Base-by-base conservation (phyloP, 495 filamentous ascomycete genomes). In the Penicillium dipodomyicola region DNA sequence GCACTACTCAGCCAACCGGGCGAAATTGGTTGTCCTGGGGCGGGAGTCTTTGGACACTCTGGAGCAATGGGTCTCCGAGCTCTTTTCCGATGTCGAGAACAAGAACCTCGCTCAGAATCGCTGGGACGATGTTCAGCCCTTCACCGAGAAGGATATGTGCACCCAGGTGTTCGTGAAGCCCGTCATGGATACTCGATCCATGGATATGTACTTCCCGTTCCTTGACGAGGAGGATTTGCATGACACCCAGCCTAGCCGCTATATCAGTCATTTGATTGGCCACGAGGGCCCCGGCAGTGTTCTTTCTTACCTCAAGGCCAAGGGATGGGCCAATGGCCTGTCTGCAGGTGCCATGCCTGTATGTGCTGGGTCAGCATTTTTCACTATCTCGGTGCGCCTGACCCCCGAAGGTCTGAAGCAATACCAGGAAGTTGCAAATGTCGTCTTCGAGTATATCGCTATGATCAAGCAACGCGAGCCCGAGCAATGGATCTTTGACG, bases 231-330 rank as follows among this genome's bases (percentile, higher is more conserved):
- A 97, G 57, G 66, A 84, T 9, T 71, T 92, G 50, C 96, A 86
- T 70, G 85, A 91, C 62, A 82, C 86, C 8, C 92, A 96, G 49
- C 94, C 94, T 12, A 89, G 89, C 61, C 84, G 91, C 35, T 99
- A 97, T 67, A 82, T 96, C 60, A 89, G 88, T 65, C 94, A 99
- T 66, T 72, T 99, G 44, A 92, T 99, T 59, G 94, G 94, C 14
- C 95, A 99, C 59, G 94, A 99, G 71, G 94, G 94, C 1, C 94
- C 94, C 8, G 94, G 94, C 2, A 97, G 94, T 74, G 92, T 99
- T 61, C 84, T 99, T 69, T 86, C 94, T 1, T 92, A 96, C 68
- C 82, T 96, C 67, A 99, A 97, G 73, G 87, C 84, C 22, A 96
- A 95, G 71, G 94, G 95, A 42, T 97, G 92, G 95, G 91, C 88